Base-by-base conservation (phyloP, 139 green algal species). In the Chlorella ohadii region DNA sequence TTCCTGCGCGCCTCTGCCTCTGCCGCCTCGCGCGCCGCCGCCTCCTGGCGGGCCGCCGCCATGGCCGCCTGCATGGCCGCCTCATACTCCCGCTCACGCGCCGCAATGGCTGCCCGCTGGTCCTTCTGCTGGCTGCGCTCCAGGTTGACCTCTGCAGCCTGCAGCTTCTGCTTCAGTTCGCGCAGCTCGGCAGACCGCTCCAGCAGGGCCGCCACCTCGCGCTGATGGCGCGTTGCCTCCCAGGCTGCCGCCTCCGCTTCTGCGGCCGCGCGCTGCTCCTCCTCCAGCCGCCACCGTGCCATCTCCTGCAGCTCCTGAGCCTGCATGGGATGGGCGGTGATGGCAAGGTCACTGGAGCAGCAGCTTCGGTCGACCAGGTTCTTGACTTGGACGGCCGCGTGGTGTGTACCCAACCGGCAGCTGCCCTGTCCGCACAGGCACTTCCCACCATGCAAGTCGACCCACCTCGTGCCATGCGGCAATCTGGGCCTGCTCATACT, bases 141-240 rank as follows among this genome's bases (percentile, higher is more conserved):
- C 16, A 65, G 27, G 61, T 73, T 83, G 31, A 86, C 63, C 65
- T 78, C 73, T 20, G 80, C 80, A 3, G 70, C 56, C 4, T 68
- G 55, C 36, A 85, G 80, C 82, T 85, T 64, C 72, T 85, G 71
- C 65, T 82, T 77, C n/a, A 87, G 84, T 38, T 77, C 31, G 34
- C 87, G 83, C 41, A 87, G 33, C 79, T 87, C 59, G 4, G 55
- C 64, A 33, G 38, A 74, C 44, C 78, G 65, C 39, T 84, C 38
- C 44, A 66, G 44, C 72, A 83, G 57, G 55, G 76, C 76, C 36
- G 80, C 38, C 47, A 76, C 68, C 67, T 87, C 76, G 19, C 76
- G 76, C 59, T 82, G 76, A 33, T 72, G 59, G 59, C 57, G 56
- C 25, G 25, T 72, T 3, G 76, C 76, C 57, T 82, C 76, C 76